Percentiles rank a stretch among this genome's conserved stretches.
These are phyloP conservation scores for Saturnispora serradocipensis DNA, from an alignment of 805 yeast species.

Conservation along the genomic window DNA sequence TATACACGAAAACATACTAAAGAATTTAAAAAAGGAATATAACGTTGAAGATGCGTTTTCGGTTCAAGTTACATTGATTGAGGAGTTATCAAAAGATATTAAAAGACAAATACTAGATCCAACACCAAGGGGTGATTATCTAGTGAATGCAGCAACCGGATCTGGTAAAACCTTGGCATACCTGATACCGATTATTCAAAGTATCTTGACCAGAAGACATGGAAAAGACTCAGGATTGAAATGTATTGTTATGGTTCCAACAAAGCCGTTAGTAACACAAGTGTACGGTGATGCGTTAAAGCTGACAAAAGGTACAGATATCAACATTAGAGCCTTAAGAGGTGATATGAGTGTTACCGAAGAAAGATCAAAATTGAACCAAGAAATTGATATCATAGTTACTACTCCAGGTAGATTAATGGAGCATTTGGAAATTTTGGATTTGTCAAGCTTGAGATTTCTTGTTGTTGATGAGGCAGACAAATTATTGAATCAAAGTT, in stretches of 20 bases:
- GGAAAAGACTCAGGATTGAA: constrained; percentile 45
- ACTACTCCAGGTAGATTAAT: constrained; percentile 77
- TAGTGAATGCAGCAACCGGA: constrained; percentile 93
- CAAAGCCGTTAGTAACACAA: constrained; percentile 78
- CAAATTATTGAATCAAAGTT: constrained; percentile 72
- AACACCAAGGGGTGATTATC: constrained; percentile 58
- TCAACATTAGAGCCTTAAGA: constrained; percentile 57
- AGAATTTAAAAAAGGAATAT: constrained; percentile 35
- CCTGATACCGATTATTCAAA: constrained; percentile 70
- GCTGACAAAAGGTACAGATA: constrained; percentile 56
- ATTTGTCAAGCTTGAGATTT: constrained; percentile 47
- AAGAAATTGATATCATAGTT: constrained; percentile 54
- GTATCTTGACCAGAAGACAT: constrained; percentile 27
- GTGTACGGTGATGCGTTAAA: constrained; percentile 56
- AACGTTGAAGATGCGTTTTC: constrained; percentile 58
- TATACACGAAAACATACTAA: constrained; percentile 34
- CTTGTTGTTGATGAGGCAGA: constrained; percentile 79
- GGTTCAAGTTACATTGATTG: constrained; percentile 62
- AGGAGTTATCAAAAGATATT: constrained; percentile 37
- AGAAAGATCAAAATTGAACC: constrained; percentile 42
- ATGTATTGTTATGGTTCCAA: constrained; percentile 79
- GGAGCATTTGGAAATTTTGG: constrained; percentile 47
- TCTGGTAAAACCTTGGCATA: constrained; percentile 94
- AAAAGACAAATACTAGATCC: constrained; percentile 36
- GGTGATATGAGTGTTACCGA: constrained; percentile 40